Evolutionary conservation across 2,329 filamentous ascomycete species (phyloP).

Genomic region (Gaeumannomyces sp.): DNA sequence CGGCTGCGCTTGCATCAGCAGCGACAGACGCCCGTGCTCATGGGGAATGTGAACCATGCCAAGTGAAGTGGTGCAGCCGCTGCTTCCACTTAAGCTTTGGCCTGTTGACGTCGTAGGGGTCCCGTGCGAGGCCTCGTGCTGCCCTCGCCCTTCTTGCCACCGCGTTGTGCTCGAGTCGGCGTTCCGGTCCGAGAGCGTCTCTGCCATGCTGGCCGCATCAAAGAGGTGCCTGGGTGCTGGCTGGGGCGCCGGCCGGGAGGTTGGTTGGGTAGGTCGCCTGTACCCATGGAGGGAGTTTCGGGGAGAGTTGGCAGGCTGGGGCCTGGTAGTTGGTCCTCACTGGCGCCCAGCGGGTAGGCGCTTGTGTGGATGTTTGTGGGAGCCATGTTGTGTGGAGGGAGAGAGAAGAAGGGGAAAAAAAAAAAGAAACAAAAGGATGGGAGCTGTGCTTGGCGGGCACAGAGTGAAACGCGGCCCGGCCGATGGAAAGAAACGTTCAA

Average conservation of each 20-base stretch:
- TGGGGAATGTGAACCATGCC: slow-evolving; percentile 29
- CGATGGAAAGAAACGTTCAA: background rate
- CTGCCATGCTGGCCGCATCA: background rate
- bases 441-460: background rate
- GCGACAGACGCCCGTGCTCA: slow-evolving; percentile 25
- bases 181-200: background rate
- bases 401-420: background rate
- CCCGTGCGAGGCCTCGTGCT: background rate
- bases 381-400: background rate
- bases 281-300: background rate
- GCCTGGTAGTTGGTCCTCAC: background rate
- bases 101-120: background rate
- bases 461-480: background rate
- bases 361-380: background rate
- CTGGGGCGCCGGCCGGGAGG: background rate
- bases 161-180: background rate
- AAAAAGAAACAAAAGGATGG: background rate
- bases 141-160: background rate
- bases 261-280: background rate
- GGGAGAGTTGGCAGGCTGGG: background rate
- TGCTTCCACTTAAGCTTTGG: slow-evolving; percentile 4
- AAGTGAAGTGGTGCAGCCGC: slow-evolving; percentile 23
- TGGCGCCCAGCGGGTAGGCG: background rate
- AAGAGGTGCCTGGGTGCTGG: no score
- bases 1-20: slow-evolving; percentile 22